Percentiles rank a stretch among this genome's conserved stretches.
These are phyloP conservation scores for Tephrocybe sp. DNA, from an alignment of 768 basidiomycete genomes.

Conservation along the genomic window DNA sequence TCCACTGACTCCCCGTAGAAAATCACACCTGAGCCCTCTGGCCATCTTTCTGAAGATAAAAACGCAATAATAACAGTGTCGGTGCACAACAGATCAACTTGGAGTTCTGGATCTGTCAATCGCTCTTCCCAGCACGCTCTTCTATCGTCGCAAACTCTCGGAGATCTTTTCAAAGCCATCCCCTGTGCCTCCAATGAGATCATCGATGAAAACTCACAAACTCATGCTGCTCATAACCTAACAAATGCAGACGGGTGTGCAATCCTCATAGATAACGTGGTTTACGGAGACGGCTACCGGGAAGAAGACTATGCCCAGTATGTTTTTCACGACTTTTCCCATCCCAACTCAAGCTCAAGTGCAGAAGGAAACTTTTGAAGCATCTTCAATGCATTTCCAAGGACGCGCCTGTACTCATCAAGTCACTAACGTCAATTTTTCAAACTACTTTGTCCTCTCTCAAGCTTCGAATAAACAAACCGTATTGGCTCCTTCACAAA, in stretches of 20 bases:
- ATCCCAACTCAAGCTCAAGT: conserved; percentile 40
- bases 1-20: conserved; percentile 21
- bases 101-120: conserved; percentile 58
- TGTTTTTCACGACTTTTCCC: conserved; percentile 11
- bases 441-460: conserved; percentile 56
- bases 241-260: conserved; percentile 38
- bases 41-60: conserved; percentile 15
- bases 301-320: conserved; percentile 59
- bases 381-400: conserved; percentile 31
- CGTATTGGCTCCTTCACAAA: conserved; percentile 80
- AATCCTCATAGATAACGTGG: conserved; percentile 60
- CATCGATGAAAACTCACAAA: conserved; percentile 38
- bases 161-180: conserved; percentile 57
- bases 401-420: conserved; percentile 31
- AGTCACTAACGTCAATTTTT: conserved; percentile 42
- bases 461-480: conserved; percentile 63
- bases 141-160: conserved; percentile 71
- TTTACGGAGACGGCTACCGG: conserved; percentile 54
- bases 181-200: conserved; percentile 64
- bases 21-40: conserved; percentile 22
- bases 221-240: conserved; percentile 17
- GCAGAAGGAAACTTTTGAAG: conserved; percentile 25
- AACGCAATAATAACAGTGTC: conserved; percentile 60
- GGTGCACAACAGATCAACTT: conserved; percentile 58
- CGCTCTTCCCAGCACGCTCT: conserved; percentile 71